Evolutionary conservation across 176 grass and related monocot genomes (phyloP).

Genomic region (Phoenix roebelenii): DNA sequence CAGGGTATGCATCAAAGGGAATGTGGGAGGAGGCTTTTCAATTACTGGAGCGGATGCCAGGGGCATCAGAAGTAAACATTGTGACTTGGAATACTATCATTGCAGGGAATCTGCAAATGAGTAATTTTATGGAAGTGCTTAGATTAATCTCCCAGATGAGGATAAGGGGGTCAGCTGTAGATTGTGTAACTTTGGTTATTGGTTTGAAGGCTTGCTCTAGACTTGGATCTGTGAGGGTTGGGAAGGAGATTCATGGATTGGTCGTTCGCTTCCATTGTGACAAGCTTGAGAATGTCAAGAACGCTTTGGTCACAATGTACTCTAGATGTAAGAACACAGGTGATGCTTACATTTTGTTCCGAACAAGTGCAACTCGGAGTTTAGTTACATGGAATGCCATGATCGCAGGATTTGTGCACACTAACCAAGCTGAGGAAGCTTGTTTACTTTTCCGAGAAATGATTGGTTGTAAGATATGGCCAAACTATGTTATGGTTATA

Average conservation of each 20-base stretch:
- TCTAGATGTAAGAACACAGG: slow-evolving; percentile 41
- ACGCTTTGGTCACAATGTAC: slow-evolving; percentile 61
- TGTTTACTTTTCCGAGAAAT: slow-evolving; percentile 35
- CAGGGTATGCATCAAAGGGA: slow-evolving; percentile 10
- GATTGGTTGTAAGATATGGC: slow-evolving; percentile 34
- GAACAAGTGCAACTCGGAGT: slow-evolving; percentile 11
- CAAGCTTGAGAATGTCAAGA: slow-evolving; percentile 23
- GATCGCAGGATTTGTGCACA: slow-evolving; percentile 33
- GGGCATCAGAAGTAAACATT: slow-evolving; percentile 20
- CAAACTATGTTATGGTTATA: slow-evolving; percentile 58
- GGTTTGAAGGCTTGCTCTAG: slow-evolving; percentile 48
- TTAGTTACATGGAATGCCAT: slow-evolving; percentile 68
- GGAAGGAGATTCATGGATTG: slow-evolving; percentile 52
- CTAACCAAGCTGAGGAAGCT: slow-evolving; percentile 39
- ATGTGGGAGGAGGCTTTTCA: slow-evolving; percentile 17
- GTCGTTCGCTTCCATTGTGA: slow-evolving; percentile 23
- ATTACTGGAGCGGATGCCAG: slow-evolving; percentile 27
- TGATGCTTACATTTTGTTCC: slow-evolving; percentile 33
- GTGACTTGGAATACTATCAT: slow-evolving; percentile 51
- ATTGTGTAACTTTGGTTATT: slow-evolving; percentile 50
- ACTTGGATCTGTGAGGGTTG: slow-evolving; percentile 23
- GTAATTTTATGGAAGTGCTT: slow-evolving; percentile 27
- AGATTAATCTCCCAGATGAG: slow-evolving; percentile 38
- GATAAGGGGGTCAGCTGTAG: slow-evolving; percentile 8
- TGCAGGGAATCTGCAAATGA: slow-evolving; percentile 26